Base-by-base conservation (phyloP, 2,329 filamentous ascomycete species). In the Monilinia polystroma region DNA sequence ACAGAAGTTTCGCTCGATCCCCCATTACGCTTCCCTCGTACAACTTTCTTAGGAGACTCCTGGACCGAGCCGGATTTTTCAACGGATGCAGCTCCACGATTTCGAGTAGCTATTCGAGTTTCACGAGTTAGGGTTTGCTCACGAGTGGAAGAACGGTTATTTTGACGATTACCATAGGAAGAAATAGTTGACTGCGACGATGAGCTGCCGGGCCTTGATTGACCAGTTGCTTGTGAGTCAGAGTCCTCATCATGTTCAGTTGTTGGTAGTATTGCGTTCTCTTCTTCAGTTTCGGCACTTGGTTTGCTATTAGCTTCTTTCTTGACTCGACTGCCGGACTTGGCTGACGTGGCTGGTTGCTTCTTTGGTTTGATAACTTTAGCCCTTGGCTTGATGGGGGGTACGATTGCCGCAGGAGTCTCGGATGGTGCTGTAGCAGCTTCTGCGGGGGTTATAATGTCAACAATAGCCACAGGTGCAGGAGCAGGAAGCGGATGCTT, bases 191-290 rank as follows among this genome's bases (percentile, higher is more conserved):
- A 67, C 18, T 66, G 63, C 8, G 72, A 72, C 7, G 71, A 72
- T 41, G 72, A 69, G 29, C 70, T 70, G 10, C 67, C 67, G 23
- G 69, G 71, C 38, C 71, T 66, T 38, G 72, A 70, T 23, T 67
- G 67, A 45, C 65, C 66, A 26, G 67, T 65, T 38, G 64, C 67
- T 29, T 57, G 67, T 32, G 58, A 60, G 29, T 56, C 49, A 41
- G 69, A 70, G 45, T 68, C 68, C 2, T 71, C 72, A 41, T 73
- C 71, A 29, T 70, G 68, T 62, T 73, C 72, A 2, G 72, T 72
- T 38, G 72, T 73, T 58, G 68, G 71, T 8, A 73, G 58, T 10
- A 74, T 56, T 29, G 68, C 70, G 41, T 74, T 64, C n/a, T 68
- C 66, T 35, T 70, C 71, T 32, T 56, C 63, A 51, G 59, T 63